These are phyloP conservation scores for Phyllosticta citrichinensis DNA, from an alignment of 2,329 filamentous ascomycete genomes.

Conservation along the genomic window DNA sequence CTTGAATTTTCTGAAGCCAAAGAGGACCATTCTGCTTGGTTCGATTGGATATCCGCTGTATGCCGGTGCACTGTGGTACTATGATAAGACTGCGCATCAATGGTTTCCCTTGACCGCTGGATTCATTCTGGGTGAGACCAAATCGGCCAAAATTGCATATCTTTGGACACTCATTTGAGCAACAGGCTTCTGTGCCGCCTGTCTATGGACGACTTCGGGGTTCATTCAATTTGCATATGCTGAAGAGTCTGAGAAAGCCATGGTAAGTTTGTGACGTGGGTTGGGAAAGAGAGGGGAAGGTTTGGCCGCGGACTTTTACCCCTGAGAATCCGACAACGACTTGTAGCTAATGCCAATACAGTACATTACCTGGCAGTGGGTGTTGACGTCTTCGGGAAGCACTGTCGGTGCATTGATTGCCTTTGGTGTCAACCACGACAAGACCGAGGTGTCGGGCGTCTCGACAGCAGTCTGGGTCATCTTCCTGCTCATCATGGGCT, in stretches of 20 bases:
- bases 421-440: neutral
- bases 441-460: neutral
- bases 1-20: conserved; percentile 14
- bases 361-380: neutral
- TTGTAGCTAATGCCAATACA: neutral
- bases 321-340: neutral
- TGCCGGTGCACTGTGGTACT: conserved; percentile 16
- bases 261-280: neutral
- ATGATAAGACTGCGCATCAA: conserved; percentile 12
- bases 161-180: too few species aligned
- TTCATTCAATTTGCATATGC: conserved; percentile 1
- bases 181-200: neutral
- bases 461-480: neutral
- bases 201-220: neutral
- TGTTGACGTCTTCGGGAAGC: neutral
- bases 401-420: neutral
- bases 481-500: neutral
- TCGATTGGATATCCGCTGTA: conserved; percentile 16
- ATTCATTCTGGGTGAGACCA: neutral
- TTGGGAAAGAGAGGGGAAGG: neutral
- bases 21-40: conserved; percentile 13
- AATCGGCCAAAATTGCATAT: too few species aligned
- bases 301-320: neutral
- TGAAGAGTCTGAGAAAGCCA: neutral
- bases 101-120: conserved; percentile 12